Base-by-base conservation (phyloP, 2,329 filamentous ascomycete genomes). In the Fusarium metavorans region DNA sequence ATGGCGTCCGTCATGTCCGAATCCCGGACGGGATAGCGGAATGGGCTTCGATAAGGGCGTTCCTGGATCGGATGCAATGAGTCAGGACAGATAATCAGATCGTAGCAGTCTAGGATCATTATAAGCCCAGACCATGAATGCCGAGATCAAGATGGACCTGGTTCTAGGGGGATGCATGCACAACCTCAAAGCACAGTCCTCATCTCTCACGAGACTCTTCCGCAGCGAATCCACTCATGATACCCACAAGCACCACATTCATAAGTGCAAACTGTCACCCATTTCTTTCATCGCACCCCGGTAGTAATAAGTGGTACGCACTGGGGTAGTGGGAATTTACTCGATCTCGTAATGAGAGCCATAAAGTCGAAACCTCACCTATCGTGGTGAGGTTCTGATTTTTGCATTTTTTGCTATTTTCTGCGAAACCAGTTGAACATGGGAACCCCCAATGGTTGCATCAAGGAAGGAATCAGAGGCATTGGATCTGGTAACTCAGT, bases 1-100 rank as follows among this genome's bases (percentile, higher is more conserved):
- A 64, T 45, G 72, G 61, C 72, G 37, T 71, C 70, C 50, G 71
- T 68, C 59, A 73, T 65, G 27, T 71, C 63, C 59, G 67, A 62
- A 62, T 69, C 52, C 67, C 43, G 39, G 48, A 41, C 23, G 59
- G 50, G 64, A 67, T 57, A 30, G 56, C 56, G 58, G 50, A 57
- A 43, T 18, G 37, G 37, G 39, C 14, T 56, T 14, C 27, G 59
- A 71, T 68, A 74, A 48, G 45, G 45, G 48, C 18, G 35, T 39
- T 37, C 34, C 56, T 39, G 14, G 23, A 59, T 30, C 56, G 32
- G 48, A 57, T 8, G 23, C 25, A 16, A 30, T 41, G 34, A 39
- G 35, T 41, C 57, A 59, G 14, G 35, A 32, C 18, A 59, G 23
- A 30, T n/a, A 37, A 59, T 30, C 18, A 59, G 35, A 59, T 30